phyloP scores from a whole-genome alignment of 352 stramenopile genomes.

The Globisporangium paddicum region DNA sequence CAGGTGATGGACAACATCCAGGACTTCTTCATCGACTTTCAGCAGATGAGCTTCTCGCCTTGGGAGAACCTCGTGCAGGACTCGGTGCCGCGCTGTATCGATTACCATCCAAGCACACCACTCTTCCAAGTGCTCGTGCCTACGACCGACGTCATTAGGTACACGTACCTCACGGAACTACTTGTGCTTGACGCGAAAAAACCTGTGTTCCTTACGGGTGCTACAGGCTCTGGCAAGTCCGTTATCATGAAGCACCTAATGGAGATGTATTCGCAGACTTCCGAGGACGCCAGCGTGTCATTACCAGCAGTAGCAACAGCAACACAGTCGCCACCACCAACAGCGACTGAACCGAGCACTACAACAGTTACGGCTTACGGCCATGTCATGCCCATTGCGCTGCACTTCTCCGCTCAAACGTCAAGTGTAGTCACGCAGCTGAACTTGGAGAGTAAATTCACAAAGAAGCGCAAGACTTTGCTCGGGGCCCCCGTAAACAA shows the following conservation, averaged over 20 bases:
- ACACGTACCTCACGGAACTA: constrained; percentile 50
- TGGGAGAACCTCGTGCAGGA: constrained; percentile 30
- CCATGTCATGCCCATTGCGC: constrained; percentile 36
- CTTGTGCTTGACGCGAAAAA: constrained; percentile 53
- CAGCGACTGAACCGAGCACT: background rate
- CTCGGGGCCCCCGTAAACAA: constrained; percentile 80
- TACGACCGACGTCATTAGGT: constrained; percentile 60
- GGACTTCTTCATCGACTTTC: constrained; percentile 66
- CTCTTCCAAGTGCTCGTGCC: constrained; percentile 62
- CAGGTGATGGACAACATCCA: constrained; percentile 55
- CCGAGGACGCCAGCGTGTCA: background rate
- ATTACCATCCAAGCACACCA: constrained; percentile 19
- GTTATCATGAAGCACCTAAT: constrained; percentile 77
- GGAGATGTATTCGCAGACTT: constrained; percentile 15
- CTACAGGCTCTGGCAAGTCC: constrained; percentile 88
- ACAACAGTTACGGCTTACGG: constrained; percentile 11
- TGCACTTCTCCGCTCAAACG: constrained; percentile 90
- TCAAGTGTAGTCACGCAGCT: constrained; percentile 70
- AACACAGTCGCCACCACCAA: background rate
- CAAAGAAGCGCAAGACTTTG: constrained; percentile 91
- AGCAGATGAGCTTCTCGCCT: constrained; percentile 54
- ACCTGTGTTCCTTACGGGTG: constrained; percentile 84
- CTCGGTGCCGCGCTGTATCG: constrained; percentile 12
- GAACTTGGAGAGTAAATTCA: constrained; percentile 88
- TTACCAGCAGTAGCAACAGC: background rate